Percentiles rank a stretch among this genome's conserved stretches.
These are phyloP conservation scores for Xanthoconium separans DNA, from an alignment of 1,284 basidiomycete genomes.

Conservation along the genomic window DNA sequence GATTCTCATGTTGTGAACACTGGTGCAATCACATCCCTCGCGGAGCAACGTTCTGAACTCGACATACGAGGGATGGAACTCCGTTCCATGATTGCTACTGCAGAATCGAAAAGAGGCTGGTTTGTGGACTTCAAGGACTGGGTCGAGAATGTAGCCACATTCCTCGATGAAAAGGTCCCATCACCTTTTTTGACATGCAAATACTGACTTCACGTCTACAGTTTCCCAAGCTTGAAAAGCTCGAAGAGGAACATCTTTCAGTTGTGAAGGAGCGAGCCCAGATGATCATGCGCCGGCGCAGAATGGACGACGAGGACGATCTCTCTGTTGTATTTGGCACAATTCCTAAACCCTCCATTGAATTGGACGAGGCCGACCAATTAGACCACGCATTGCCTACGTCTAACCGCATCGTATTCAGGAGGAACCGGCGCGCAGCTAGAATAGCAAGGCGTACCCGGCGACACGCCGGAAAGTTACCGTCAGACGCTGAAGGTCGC, in stretches of 20 bases:
- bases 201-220: constrained; percentile 33
- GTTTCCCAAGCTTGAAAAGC: constrained; percentile 81
- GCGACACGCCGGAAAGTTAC: constrained; percentile 34
- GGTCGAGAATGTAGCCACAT: constrained; percentile 84
- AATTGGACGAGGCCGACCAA: constrained; percentile 59
- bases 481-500: constrained; percentile 32
- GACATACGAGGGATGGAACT: constrained; percentile 79
- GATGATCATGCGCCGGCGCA: constrained; percentile 67
- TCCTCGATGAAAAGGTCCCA: constrained; percentile 88
- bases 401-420: constrained; percentile 44
- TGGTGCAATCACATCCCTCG: constrained; percentile 57
- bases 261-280: constrained; percentile 74
- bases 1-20: constrained; percentile 71
- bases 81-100: constrained; percentile 73
- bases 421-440: constrained; percentile 54
- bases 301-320: constrained; percentile 80
- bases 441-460: constrained; percentile 49
- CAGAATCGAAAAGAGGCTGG: constrained; percentile 86
- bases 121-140: constrained; percentile 83
- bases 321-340: constrained; percentile 72
- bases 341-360: constrained; percentile 35
- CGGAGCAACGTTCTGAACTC: constrained; percentile 68
- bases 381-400: constrained; percentile 55
- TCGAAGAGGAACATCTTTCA: constrained; percentile 80
- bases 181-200: background rate